Conservation (phyloP, 495 filamentous ascomycete species). For the Penicillium mononematosum region DNA sequence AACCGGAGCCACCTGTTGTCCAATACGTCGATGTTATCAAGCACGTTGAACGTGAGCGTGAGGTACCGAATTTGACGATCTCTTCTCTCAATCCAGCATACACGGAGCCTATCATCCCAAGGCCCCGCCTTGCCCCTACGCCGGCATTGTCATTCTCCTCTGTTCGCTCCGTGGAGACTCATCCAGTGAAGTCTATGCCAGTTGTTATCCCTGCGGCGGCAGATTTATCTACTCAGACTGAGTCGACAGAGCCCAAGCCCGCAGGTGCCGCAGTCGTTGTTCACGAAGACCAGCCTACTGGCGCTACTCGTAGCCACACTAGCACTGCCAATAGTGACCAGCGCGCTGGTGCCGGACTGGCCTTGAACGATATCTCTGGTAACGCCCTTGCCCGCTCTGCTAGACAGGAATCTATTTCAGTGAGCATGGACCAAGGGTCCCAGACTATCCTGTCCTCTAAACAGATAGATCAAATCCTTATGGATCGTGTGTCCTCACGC, state of each 20-base stretch:
- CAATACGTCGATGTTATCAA: conserved; percentile 17
- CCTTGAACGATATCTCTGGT: conserved; percentile 45
- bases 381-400: conserved; percentile 38
- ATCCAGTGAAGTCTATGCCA: conserved; percentile 30
- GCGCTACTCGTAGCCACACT: conserved; percentile 36
- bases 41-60: conserved; percentile 9
- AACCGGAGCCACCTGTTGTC: conserved; percentile 18
- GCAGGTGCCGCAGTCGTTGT: conserved; percentile 33
- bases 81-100: conserved; percentile 16
- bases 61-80: conserved; percentile 16
- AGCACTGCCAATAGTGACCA: conserved; percentile 38
- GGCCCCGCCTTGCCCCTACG: conserved; percentile 30
- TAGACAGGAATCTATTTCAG: conserved; percentile 35
- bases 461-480: conserved; percentile 66
- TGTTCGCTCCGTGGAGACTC: conserved; percentile 43
- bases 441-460: conserved; percentile 75
- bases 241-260: conserved; percentile 20
- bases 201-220: conserved; percentile 21
- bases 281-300: conserved; percentile 56
- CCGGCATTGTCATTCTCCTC: conserved; percentile 33
- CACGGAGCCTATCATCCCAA: conserved; percentile 11
- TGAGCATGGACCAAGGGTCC: conserved; percentile 63
- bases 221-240: conserved; percentile 27
- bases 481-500: conserved; percentile 38
- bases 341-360: conserved; percentile 42